phyloP scores from a whole-genome alignment of 2,329 filamentous ascomycete species.

The Hymenoscyphus repandus region DNA sequence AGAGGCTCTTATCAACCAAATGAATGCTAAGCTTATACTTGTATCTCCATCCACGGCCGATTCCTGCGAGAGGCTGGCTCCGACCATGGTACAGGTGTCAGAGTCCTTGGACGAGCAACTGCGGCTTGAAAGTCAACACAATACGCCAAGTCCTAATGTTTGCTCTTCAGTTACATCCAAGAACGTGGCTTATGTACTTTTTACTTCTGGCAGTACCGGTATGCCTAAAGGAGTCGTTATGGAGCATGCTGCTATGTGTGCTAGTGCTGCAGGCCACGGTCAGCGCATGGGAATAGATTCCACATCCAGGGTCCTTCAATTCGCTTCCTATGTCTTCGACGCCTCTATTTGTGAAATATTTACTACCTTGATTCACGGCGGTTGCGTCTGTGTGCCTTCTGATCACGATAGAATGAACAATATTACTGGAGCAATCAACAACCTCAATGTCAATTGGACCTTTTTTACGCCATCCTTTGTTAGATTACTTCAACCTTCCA shows the following conservation, averaged over 20 bases:
- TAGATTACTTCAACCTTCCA: too few relatives aligned
- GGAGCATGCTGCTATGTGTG: constrained; percentile 10
- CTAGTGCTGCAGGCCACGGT: constrained; percentile 6
- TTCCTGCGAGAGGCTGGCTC: too few relatives aligned
- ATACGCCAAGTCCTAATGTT: too few relatives aligned
- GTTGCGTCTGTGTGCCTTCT: constrained; percentile 36
- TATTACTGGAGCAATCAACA: constrained; percentile 28
- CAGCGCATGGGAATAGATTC: constrained; percentile 3
- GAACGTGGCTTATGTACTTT: constrained; percentile 22
- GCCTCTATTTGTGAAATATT: constrained; percentile 34
- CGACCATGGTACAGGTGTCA: too few relatives aligned
- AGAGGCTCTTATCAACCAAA: constrained; percentile 13
- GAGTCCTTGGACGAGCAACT: too few relatives aligned
- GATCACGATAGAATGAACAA: constrained; percentile 35
- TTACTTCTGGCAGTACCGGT: constrained; percentile 28
- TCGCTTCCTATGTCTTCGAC: constrained; percentile 36
- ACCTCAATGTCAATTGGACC: constrained; percentile 22
- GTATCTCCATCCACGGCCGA: constrained; percentile 2
- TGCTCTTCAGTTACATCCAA: too few relatives aligned
- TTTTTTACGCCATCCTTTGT: constrained; percentile 21
- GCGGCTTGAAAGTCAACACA: too few relatives aligned
- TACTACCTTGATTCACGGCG: constrained; percentile 32
- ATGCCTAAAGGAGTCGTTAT: constrained; percentile 22
- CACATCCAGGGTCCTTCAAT: constrained; percentile 19
- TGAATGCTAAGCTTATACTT: constrained; percentile 10